Conservation (phyloP, 140 eudicot species). For the Bidens hawaiensis region DNA sequence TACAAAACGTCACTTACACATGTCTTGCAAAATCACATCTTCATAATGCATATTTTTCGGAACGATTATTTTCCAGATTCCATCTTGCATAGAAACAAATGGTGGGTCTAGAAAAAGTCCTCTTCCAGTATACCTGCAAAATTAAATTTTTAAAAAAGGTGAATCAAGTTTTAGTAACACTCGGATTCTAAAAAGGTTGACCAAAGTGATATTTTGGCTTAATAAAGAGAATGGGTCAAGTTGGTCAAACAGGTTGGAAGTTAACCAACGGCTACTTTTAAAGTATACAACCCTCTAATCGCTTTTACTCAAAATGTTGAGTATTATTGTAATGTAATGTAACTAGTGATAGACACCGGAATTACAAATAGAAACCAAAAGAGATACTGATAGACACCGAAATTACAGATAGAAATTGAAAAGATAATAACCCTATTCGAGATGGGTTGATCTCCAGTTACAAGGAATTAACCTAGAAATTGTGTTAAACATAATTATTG, state of each 20-base stretch:
- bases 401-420: too few species aligned
- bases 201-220: background rate
- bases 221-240: background rate
- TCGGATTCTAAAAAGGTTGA: background rate
- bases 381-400: too few species aligned
- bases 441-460: too few species aligned
- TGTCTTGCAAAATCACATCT: conserved; percentile 32
- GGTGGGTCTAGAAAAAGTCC: conserved; percentile 88
- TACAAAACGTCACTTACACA: conserved; percentile 40
- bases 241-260: background rate
- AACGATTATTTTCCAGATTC: conserved; percentile 62
- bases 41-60: conserved; percentile 45
- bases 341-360: too few species aligned
- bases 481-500: too few species aligned
- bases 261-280: background rate
- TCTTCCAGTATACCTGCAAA: conserved; percentile 86
- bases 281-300: background rate
- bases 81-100: conserved; percentile 51
- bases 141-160: conserved; percentile 5
- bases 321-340: background rate
- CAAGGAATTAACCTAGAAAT: too few species aligned
- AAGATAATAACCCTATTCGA: too few species aligned
- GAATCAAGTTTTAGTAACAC: too few species aligned
- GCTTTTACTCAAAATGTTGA: background rate
- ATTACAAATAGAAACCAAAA: too few species aligned